Evolutionary conservation across 2,329 filamentous ascomycete species (phyloP).

Genomic region (Aspergillus sp.): DNA sequence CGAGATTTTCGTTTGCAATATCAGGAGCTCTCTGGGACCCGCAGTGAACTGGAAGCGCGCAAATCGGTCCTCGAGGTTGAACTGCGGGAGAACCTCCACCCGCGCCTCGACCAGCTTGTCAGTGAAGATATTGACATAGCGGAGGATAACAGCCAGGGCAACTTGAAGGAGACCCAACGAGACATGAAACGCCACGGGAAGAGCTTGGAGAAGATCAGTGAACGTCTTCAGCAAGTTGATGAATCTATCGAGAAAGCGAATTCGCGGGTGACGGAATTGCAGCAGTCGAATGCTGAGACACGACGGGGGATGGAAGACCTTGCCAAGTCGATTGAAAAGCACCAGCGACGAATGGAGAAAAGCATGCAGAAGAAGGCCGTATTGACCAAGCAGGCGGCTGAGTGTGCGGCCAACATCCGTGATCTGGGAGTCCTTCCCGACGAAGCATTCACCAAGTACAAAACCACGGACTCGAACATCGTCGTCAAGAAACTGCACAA

Average conservation of each 20-base stretch:
- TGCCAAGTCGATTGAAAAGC: slow-evolving; percentile 67
- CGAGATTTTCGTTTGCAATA: slow-evolving; percentile 70
- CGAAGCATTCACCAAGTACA: slow-evolving; percentile 86
- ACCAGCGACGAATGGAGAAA: slow-evolving; percentile 86
- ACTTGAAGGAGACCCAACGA: slow-evolving; percentile 67
- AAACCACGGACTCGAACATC: slow-evolving; percentile 68
- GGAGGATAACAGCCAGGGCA: slow-evolving; percentile 52
- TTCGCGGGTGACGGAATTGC: slow-evolving; percentile 48
- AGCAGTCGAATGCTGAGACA: slow-evolving; percentile 53
- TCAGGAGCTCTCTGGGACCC: slow-evolving; percentile 62
- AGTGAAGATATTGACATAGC: slow-evolving; percentile 61
- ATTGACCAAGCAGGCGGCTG: slow-evolving; percentile 65
- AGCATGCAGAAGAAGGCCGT: slow-evolving; percentile 80
- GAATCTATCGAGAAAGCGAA: slow-evolving; percentile 56
- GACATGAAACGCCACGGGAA: slow-evolving; percentile 73
- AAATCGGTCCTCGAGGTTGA: slow-evolving; percentile 82
- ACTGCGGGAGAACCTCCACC: slow-evolving; percentile 77
- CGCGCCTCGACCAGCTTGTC: slow-evolving; percentile 78
- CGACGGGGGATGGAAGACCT: slow-evolving; percentile 68
- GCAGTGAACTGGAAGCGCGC: slow-evolving; percentile 67
- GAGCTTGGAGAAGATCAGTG: slow-evolving; percentile 57
- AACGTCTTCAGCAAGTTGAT: slow-evolving; percentile 67
- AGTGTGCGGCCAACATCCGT: slow-evolving; percentile 80
- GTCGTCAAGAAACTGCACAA: slow-evolving; percentile 72
- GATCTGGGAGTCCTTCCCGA: slow-evolving; percentile 89